Evolutionary conservation across 768 basidiomycete genomes (phyloP), one percentile per base, ranked within the genome.

Genomic region (Amanita thiersii): DNA sequence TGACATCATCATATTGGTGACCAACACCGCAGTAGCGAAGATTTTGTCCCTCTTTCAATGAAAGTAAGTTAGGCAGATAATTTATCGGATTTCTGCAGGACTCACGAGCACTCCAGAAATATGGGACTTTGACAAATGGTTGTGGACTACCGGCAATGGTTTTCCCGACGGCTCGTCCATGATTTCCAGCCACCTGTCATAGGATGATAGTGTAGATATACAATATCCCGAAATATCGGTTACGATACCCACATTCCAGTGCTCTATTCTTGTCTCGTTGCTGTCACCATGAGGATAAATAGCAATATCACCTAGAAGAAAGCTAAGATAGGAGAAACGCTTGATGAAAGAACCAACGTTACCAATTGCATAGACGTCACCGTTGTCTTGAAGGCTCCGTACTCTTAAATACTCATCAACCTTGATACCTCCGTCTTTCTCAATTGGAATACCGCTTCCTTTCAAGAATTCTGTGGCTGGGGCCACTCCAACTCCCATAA

Each of bases 51-150:
- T 84, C 84, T 86, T 50, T 21, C 14, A 38, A 19, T n/a, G 20
- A 41, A 20, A 11, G 15, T 24, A 26, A 26, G 38, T 18, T 24
- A 2, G 2, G 33, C 43, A 26, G 29, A 17, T 3, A 6, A 21
- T 4, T 30, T 9, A 9, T 9, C 29, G 29, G 14, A 30, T 29
- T 14, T 8, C 6, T 7, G 29, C 1, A 39, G 3, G 6, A 73
- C 83, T 42, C 54, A 86, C 84, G 84, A 15, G 87, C 85, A 55
- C 86, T 88, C 91, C 91, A 93, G 65, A 93, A 93, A 26, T 90
- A 63, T 0, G 89, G 88, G 8, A 86, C 64, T 62, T 90, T 91
- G 35, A 68, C 69, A 59, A 83, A 90, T n/a, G 81, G 75, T 47
- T 78, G 73, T 23, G 65, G 66, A 44, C 61, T 69, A 36, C 69